Base-by-base conservation (phyloP, 148 eudicot species). In the Vaccinium corymbosum region DNA sequence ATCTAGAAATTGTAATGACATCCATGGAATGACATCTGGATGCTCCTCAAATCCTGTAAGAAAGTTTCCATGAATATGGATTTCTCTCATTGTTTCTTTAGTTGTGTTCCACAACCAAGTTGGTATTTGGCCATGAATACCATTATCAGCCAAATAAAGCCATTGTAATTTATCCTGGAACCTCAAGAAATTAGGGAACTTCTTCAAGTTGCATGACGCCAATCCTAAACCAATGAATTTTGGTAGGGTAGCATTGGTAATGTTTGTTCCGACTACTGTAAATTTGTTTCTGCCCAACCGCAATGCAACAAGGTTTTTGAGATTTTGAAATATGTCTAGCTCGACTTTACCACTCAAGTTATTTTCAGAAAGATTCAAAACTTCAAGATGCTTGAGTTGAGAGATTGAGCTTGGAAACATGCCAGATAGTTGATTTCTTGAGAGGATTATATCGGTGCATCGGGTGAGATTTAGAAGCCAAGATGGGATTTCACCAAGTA, bases 121-220 rank as follows among this genome's bases (percentile, higher is more conserved):
- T 0, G 86, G 86, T 59, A 84, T 16, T 12, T 6, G 74, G 0
- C 91, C 91, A 12, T 59, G 81, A 7, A 90, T 64, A 22, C 52
- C 16, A 32, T 89, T 89, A 2, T 6, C 14, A 0, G 17, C 56
- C 32, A 89, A 79, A 22, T 6, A 0, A 1, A 89, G 62, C 0
- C 2, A 0, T 71, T 64, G 8, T 19, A 89, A 19, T 56, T 77
- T 25, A 42, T 81, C 74, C 35, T 76, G 86, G 64, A 59, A 76
- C 14, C 12, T 76, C 7, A 87, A 80, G 56, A 84, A 84, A 25
- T 56, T 17, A 12, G 88, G 88, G 9, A 87, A 81, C 61, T 52
- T 76, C 32, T 32, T 52, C 17, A 81, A 19, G 55, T 81, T 81
- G 84, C 86, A 87, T 1, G 75, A 83, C 1, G 2, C 11, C 62